Evolutionary conservation across 2,329 filamentous ascomycete genomes (phyloP).

Genomic region (Ophiostoma ulmi): DNA sequence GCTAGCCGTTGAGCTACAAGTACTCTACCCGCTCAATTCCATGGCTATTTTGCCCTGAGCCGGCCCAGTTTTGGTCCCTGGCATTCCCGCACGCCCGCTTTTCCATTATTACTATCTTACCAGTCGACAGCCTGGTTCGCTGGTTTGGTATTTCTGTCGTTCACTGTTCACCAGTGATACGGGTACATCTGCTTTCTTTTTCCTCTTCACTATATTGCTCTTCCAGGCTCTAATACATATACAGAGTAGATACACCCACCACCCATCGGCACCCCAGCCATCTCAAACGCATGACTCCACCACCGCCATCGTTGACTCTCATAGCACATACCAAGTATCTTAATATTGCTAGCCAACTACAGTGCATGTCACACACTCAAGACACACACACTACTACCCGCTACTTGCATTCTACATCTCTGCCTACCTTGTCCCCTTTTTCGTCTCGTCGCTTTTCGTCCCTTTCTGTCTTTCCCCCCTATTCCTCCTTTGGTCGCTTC

Average conservation of each 20-base stretch:
- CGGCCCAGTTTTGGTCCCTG: constrained; percentile 12
- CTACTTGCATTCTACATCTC: background rate
- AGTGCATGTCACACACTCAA: background rate
- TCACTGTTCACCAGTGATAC: background rate
- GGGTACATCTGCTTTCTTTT: background rate
- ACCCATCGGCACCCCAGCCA: constrained; percentile 19
- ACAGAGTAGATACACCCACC: background rate
- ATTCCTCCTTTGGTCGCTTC: constrained; percentile 21
- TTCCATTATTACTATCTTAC: background rate
- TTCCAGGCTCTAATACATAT: background rate
- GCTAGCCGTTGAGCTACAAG: background rate
- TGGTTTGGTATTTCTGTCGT: background rate
- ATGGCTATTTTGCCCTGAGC: constrained; percentile 15
- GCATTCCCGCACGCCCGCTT: constrained; percentile 14
- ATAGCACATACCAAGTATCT: background rate
- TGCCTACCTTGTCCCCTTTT: constrained; percentile 18
- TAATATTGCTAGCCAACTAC: background rate
- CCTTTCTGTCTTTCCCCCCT: constrained; percentile 17
- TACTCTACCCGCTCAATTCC: background rate
- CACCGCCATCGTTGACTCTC: constrained; percentile 14
- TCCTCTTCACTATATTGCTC: background rate
- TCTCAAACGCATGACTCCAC: constrained; percentile 18
- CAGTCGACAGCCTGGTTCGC: no score
- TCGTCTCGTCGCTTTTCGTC: constrained; percentile 5
- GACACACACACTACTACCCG: background rate